Conservation (phyloP, 2,329 filamentous ascomycete genomes). For the Myrmaecium sp. region DNA sequence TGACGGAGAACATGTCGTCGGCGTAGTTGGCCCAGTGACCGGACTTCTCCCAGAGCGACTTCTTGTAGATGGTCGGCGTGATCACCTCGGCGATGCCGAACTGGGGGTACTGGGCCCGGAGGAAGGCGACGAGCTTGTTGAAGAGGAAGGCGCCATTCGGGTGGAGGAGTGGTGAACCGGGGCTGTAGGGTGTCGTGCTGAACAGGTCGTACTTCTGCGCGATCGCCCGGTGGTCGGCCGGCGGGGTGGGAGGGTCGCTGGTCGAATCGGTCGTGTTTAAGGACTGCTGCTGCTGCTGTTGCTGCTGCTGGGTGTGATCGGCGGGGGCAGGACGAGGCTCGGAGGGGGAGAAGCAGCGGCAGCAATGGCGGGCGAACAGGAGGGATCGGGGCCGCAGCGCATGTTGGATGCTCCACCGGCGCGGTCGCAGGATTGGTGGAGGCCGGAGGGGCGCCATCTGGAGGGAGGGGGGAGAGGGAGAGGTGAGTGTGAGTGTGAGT, state of each 20-base stretch:
- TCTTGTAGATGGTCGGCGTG: slow-evolving; percentile 82
- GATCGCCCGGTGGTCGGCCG: slow-evolving; percentile 33
- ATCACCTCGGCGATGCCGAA: slow-evolving; percentile 83
- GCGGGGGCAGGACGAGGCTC: too few species aligned
- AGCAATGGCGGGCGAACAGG: too few species aligned
- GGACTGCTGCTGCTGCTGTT: too few species aligned
- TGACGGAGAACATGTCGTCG: slow-evolving; percentile 82
- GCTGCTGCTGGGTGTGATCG: too few species aligned
- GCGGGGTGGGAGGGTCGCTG: slow-evolving; percentile 17
- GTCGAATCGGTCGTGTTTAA: slow-evolving; percentile 18
- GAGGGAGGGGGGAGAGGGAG: too few species aligned
- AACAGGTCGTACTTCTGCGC: slow-evolving; percentile 53
- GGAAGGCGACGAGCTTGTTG: slow-evolving; percentile 65
- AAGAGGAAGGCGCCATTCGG: slow-evolving; percentile 70
- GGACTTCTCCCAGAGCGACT: slow-evolving; percentile 68
- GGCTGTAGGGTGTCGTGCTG: slow-evolving; percentile 61
- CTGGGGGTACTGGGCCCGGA: slow-evolving; percentile 66
- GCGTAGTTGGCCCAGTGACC: slow-evolving; percentile 83
- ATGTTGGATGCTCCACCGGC: too few species aligned
- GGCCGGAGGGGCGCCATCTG: too few species aligned
- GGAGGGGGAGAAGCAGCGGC: too few species aligned
- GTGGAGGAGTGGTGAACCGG: slow-evolving; percentile 70
- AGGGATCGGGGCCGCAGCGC: too few species aligned
- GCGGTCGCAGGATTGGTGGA: too few species aligned
- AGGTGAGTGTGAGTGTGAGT: too few species aligned